These are phyloP conservation scores for Claviceps quebecensis DNA, from an alignment of 2,329 filamentous ascomycete species.

Conservation along the genomic window DNA sequence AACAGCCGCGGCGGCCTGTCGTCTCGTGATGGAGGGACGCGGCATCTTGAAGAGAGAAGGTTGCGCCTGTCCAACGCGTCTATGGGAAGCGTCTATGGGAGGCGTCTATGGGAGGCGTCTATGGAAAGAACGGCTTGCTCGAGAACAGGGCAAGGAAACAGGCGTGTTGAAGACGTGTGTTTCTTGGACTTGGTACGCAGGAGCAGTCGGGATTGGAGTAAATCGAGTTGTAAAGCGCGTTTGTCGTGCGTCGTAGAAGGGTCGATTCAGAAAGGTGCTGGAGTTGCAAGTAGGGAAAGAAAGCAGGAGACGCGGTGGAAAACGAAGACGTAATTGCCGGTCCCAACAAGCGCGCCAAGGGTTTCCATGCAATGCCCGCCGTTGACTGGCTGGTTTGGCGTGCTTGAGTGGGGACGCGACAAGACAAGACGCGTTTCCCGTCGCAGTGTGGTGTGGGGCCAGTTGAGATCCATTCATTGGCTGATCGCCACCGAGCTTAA, in stretches of 20 bases:
- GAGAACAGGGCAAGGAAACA: neutral
- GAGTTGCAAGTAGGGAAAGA: neutral
- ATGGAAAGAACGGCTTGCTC: neutral
- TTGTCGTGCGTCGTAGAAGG: neutral
- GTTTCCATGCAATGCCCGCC: neutral
- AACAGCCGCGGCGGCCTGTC: slow-evolving; percentile 7
- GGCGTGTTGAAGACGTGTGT: neutral
- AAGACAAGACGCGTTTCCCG: neutral
- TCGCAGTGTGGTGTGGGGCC: neutral
- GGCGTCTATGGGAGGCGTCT: neutral
- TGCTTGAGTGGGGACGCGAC: neutral
- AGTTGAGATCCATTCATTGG: neutral
- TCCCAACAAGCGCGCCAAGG: neutral
- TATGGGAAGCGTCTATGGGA: neutral
- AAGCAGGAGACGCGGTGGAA: neutral
- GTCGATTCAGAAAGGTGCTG: neutral
- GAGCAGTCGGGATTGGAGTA: neutral
- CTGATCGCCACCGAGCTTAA: neutral
- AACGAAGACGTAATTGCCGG: neutral
- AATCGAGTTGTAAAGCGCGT: too few species aligned
- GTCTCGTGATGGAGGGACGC: slow-evolving; percentile 6
- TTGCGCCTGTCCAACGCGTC: neutral
- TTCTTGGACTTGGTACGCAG: neutral
- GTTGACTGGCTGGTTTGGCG: neutral
- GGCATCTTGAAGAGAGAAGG: neutral